Evolutionary conservation across 1,139 yeast species (phyloP), one percentile per base, ranked within the genome.

Genomic region (Suhomyces bokatorum): DNA sequence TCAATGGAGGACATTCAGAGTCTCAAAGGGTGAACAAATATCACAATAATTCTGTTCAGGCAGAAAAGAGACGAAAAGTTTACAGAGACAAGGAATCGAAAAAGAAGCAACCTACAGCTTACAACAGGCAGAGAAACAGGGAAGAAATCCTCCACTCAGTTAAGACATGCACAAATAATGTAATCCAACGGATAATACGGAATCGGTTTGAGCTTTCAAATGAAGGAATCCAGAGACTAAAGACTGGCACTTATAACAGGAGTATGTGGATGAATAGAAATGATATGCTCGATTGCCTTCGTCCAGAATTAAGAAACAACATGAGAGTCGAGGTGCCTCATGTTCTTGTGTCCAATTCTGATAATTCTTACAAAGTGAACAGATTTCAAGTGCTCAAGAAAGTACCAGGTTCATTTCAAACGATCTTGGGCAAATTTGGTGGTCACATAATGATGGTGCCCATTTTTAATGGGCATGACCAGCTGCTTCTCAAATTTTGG

Each of bases 41-140:
- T 46, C 75, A 69, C 47, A 73, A 73, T 48, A 70, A 63, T 45
- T 40, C 59, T 0, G 58, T 69, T 10, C 73, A 65, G 46, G 59
- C 62, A 10, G 53, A 65, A 47, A 57, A 63, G 51, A 49, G 78
- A 49, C 53, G 63, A 42, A 48, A 54, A 48, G 48, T 40, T 20
- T 47, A 44, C 26, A 41, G 34, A 12, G 45, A 41, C 13, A 30
- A 32, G 7, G 39, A 35, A 17, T 13, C 33, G n/a, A 15, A 26
- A n/a, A 11, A 15, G 20, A 11, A 6, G 28, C 13, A 36, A 6
- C 37, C 24, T 17, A 26, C 36, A 26, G 5, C 7, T n/a, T 8
- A 31, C n/a, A 7, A 12, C 13, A 20, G 15, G 7, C 13, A 34
- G 9, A 24, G 7, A 13, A 13, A 10, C 20, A 22, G 8, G 8